Base-by-base conservation (phyloP, 371 early-diverging fungal genomes). In the Cokeromyces recurvatus region DNA sequence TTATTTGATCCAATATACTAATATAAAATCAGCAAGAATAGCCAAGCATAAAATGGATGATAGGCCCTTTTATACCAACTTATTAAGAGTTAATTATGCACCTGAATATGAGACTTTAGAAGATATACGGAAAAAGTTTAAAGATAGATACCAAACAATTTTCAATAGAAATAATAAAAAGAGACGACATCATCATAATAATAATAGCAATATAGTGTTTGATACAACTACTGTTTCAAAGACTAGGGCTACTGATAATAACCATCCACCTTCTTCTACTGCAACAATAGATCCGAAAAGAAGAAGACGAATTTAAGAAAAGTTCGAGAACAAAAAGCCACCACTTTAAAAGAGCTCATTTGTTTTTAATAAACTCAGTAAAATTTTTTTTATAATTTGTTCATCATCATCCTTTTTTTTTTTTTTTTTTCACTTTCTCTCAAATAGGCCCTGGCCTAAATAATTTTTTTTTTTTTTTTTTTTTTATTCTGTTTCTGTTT, bases 21-120 rank as follows among this genome's bases (percentile, higher is more conserved):
- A 42, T 6, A 32, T 69, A 2, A 35, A 35, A 6, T 52, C 53
- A 19, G 66, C 77, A n/a, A 66, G 80, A 22, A 43, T 47, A 35
- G 71, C 66, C 4, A 79, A 79, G 29, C 53, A 60, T 11, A 53
- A 57, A 19, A 21, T 77, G 46, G 76, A 77, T 38, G 74, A 79
- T 49, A 59, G 57, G 15, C 54, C 63, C 1, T 79, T 75, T 34
- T 75, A 58, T 46, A 42, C 64, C 19, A 57, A 59, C 16, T 36
- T 64, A n/a, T 34, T 79, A 17, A 48, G 55, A 29, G 66, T 77
- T 21, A 52, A 58, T 14, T 79, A 79, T 58, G 68, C 65, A 29
- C 76, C 76, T 10, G 71, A 77, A 35, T 74, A 64, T 45, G 80
- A 79, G 48, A 61, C 71, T 2, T 46, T 62, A 22, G 61, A 77